Evolutionary conservation across 192 early-diverging fungal species (phyloP), one percentile per base, ranked within the genome.

Genomic region (Funneliformis mosseae): DNA sequence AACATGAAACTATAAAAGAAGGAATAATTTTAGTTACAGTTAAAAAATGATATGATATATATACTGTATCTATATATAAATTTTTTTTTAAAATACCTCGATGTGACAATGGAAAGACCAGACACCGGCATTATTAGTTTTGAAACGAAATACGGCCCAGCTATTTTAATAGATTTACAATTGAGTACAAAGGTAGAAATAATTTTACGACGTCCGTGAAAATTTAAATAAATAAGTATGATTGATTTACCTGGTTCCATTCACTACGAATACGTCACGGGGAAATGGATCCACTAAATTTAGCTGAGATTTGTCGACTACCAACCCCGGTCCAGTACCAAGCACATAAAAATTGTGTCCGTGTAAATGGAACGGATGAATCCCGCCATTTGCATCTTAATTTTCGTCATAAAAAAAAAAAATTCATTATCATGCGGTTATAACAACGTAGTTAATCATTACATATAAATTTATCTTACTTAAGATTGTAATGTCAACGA

Each of bases 331-430:
- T 70, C 91, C 89, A 42, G 89, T 89, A 73, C 86, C 90, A 46
- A 93, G 88, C 63, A 97, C 85, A 84, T 95, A 93, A 89, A 96
- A 96, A 12, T 84, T 83, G 83, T 95, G 93, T 7, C 94, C 94
- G 82, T 97, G 96, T 25, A 96, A 83, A 85, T 97, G 96, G 88
- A 96, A 90, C 78, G 90, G 83, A 64, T 97, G 96, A 72, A 80
- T 85, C 77, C 92, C 94, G 21, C 86, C 82, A 77, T 96, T 95
- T 42, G 83, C 81, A 85, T 97, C 50, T 55, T 55, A 55, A 50
- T 50, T 50, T 33, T 33, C 33, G 3, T 33, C 33, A 33, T 33
- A 2, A 33, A 33, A 16, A 16, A 50, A 16, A 50, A 50, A 50
- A 18, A 16, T 50, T 50, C 3, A 5, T 16, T 50, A 16, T 12